Base-by-base conservation (phyloP, 106 monocot genomes). In the Acorus calamus region DNA sequence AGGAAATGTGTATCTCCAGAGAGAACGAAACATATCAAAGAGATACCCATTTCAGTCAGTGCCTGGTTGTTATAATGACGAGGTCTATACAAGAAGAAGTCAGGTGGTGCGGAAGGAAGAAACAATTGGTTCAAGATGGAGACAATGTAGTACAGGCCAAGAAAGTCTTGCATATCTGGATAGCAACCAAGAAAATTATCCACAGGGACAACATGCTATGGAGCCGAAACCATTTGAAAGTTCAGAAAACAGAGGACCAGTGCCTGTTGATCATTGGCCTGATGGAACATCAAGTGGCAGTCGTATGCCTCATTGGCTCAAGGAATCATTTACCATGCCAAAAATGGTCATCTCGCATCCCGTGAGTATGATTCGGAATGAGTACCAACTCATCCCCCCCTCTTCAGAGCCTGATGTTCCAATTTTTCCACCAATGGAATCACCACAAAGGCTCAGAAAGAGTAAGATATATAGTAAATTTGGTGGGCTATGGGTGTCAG, bases 251-350 rank as follows among this genome's bases (percentile, higher is more conserved):
- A 28, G 28, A 28, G 28, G 28, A 28, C 28, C 28, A 28, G 28
- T 28, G 28, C 28, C 3, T 56, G 12, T 57, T 50, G 55, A 56
- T 51, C 61, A 69, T 7, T 58, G 60, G 4, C 11, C 52, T 56
- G 68, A 62, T 62, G 61, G 54, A 44, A 51, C 14, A 2, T 47
- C 57, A 61, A 7, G 69, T 71, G 64, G 60, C 46, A 48, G 45
- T 64, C 50, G 52, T 69, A 72, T 92, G 44, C 92, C 92, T 44
- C 85, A 88, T 74, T 92, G 88, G 92, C 78, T 92, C 10, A 85
- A 74, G 58, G 88, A 88, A 52, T 79, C 62, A 8, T 45, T 74
- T 49, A 46, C 11, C 12, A 59, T 43, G 4, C 61, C 49, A 55
- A 66, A 64, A 5, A 55, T 53, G 42, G 28, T 1, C 28, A 28